A percentile compares a stretch with the other conserved stretches of the same genome.
These are phyloP conservation scores for Asterophora lycoperdoides DNA, from an alignment of 768 basidiomycete genomes.

Conservation along the genomic window DNA sequence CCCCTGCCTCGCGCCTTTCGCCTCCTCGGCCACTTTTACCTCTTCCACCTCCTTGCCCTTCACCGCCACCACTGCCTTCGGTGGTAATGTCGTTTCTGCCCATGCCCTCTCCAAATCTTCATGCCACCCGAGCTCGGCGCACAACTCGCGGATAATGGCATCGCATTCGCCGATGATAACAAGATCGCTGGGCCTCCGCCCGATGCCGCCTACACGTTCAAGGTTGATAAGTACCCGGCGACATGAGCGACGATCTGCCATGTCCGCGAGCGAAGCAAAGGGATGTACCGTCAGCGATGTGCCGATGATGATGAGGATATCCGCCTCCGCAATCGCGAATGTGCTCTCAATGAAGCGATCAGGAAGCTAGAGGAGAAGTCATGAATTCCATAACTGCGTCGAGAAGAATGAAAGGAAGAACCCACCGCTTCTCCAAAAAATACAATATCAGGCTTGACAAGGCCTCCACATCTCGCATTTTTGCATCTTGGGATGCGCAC, in stretches of 20 bases:
- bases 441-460: constrained; percentile 92
- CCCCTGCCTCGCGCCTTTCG: too few relatives aligned
- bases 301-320: constrained; percentile 87
- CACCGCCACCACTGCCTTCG: neutral
- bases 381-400: neutral
- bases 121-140: constrained; percentile 70
- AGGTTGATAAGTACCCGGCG: constrained; percentile 90
- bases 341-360: constrained; percentile 57
- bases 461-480: constrained; percentile 49
- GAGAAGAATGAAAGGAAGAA: constrained; percentile 7
- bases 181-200: constrained; percentile 50
- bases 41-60: neutral
- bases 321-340: constrained; percentile 54
- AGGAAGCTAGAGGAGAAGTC: constrained; percentile 54
- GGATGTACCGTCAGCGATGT: constrained; percentile 86
- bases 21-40: constrained; percentile 1
- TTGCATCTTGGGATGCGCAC: constrained; percentile 66
- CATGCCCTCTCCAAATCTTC: constrained; percentile 54
- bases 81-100: constrained; percentile 37
- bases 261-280: constrained; percentile 72
- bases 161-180: constrained; percentile 71
- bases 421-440: constrained; percentile 83
- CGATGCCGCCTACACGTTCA: constrained; percentile 71
- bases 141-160: constrained; percentile 56
- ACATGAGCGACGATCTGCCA: constrained; percentile 45